Conservation (phyloP, 768 basidiomycete genomes). For the Suillus tomentosus region DNA sequence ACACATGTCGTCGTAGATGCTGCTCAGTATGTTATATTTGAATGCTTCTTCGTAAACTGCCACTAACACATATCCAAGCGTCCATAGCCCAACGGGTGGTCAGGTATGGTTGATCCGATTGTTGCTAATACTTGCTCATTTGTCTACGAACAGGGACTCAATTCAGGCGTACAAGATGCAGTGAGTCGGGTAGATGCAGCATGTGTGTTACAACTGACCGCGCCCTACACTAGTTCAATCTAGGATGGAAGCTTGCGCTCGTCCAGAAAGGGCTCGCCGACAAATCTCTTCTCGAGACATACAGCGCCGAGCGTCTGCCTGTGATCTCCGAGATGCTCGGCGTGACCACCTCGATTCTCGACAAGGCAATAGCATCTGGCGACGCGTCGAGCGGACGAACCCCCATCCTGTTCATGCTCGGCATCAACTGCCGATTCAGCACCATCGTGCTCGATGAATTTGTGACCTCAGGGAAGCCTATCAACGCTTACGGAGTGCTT, state of each 20-base stretch:
- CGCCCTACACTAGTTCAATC: slow-evolving; percentile 32
- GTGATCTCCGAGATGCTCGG: slow-evolving; percentile 44
- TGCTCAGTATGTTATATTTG: slow-evolving; percentile 20
- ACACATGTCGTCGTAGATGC: slow-evolving; percentile 19
- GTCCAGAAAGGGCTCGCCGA: slow-evolving; percentile 36
- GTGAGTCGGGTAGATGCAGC: slow-evolving; percentile 24
- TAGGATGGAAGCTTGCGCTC: slow-evolving; percentile 46
- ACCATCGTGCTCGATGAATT: slow-evolving; percentile 24
- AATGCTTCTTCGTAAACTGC: neutral
- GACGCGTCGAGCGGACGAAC: neutral
- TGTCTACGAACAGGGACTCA: slow-evolving; percentile 16
- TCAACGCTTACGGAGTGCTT: slow-evolving; percentile 10
- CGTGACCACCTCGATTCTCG: slow-evolving; percentile 25
- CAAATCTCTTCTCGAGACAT: slow-evolving; percentile 38
- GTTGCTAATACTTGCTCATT: neutral
- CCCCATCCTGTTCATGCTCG: slow-evolving; percentile 18
- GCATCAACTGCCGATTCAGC: slow-evolving; percentile 31
- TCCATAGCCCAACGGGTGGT: slow-evolving; percentile 29
- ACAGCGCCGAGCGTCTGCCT: slow-evolving; percentile 43
- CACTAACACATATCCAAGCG: slow-evolving; percentile 6
- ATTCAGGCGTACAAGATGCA: slow-evolving; percentile 27
- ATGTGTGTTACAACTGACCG: neutral
- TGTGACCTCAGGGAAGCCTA: slow-evolving; percentile 14
- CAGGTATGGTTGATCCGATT: slow-evolving; percentile 1
- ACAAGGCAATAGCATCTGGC: neutral